Percentiles rank a stretch among this genome's conserved stretches.
phyloP scores from a whole-genome alignment of 352 stramenopile genomes.

The Phytopythium helicoides region DNA sequence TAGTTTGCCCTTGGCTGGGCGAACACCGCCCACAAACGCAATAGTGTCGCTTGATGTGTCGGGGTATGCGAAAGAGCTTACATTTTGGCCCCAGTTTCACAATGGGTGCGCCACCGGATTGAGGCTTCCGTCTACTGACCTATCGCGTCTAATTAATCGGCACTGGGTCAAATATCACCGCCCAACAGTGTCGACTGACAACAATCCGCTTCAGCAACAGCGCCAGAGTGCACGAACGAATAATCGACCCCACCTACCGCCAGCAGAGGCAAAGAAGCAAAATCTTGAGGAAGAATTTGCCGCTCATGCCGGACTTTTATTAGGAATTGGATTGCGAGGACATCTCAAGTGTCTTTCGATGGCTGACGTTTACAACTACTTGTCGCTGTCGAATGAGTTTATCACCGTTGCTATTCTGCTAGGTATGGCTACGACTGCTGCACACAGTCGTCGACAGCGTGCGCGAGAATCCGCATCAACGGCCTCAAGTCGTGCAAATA shows the following conservation, averaged over 20 bases:
- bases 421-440: slow-evolving; percentile 94
- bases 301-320: slow-evolving; percentile 93
- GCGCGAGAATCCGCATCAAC: slow-evolving; percentile 5
- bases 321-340: slow-evolving; percentile 93
- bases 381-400: slow-evolving; percentile 95
- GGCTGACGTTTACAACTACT: slow-evolving; percentile 98
- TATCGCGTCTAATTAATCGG: slow-evolving; percentile 88
- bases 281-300: slow-evolving; percentile 82
- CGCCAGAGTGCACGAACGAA: not conserved
- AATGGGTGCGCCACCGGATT: slow-evolving; percentile 97
- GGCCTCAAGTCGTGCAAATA: not conserved
- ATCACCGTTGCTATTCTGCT: slow-evolving; percentile 96
- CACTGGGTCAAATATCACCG: slow-evolving; percentile 99
- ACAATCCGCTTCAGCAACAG: not conserved
- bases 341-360: slow-evolving; percentile 95
- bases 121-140: slow-evolving; percentile 65
- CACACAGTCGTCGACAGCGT: slow-evolving; percentile 70
- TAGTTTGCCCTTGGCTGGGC: slow-evolving; percentile 90
- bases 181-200: slow-evolving; percentile 39
- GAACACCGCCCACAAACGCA: slow-evolving; percentile 93
- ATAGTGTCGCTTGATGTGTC: slow-evolving; percentile 92
- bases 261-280: slow-evolving; percentile 22
- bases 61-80: slow-evolving; percentile 87
- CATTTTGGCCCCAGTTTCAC: slow-evolving; percentile 98
- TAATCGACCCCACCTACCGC: slow-evolving; percentile 5